phyloP scores from a whole-genome alignment of 1,139 yeast genomes.

The Petasospora rhodanensis region DNA sequence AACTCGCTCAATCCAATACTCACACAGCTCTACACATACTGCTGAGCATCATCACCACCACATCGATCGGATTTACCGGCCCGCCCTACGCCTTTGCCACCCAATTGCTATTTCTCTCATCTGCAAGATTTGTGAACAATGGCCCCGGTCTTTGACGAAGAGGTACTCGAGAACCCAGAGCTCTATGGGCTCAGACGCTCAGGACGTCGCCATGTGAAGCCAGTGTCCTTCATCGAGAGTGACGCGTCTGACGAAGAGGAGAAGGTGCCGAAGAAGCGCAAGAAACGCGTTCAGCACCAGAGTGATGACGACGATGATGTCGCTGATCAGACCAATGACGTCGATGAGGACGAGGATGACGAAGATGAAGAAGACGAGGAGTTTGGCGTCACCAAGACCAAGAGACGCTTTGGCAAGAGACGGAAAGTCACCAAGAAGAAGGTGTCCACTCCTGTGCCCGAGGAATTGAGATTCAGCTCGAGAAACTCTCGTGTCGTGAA shows the following conservation, averaged over 20 bases:
- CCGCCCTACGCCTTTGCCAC: too few relatives aligned
- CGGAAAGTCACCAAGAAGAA: conserved; percentile 21
- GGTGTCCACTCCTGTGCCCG: conserved; percentile 20
- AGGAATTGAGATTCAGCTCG: conserved; percentile 69
- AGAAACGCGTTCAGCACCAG: conserved; percentile 19
- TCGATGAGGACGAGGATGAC: conserved; percentile 22
- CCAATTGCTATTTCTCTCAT: too few relatives aligned
- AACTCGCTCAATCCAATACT: too few relatives aligned
- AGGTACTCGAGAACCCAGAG: conserved; percentile 63
- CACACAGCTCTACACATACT: too few relatives aligned
- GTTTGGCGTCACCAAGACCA: conserved; percentile 27
- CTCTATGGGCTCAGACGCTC: conserved; percentile 89
- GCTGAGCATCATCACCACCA: too few relatives aligned
- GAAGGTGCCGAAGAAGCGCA: conserved; percentile 22
- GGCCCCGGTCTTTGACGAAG: conserved; percentile 27
- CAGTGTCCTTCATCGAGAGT: conserved; percentile 19
- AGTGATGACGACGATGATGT: conserved; percentile 26
- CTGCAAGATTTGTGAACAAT: too few relatives aligned
- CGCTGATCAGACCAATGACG: conserved; percentile 25
- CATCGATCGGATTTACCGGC: too few relatives aligned
- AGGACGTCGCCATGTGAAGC: conserved; percentile 56
- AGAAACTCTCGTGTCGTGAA: conserved; percentile 70
- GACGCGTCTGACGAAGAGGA: conserved; percentile 34
- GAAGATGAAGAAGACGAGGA: conserved; percentile 29
- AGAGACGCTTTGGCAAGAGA: conserved; percentile 22